phyloP scores from a whole-genome alignment of 768 basidiomycete species.

The Filobasidium floriforme region DNA sequence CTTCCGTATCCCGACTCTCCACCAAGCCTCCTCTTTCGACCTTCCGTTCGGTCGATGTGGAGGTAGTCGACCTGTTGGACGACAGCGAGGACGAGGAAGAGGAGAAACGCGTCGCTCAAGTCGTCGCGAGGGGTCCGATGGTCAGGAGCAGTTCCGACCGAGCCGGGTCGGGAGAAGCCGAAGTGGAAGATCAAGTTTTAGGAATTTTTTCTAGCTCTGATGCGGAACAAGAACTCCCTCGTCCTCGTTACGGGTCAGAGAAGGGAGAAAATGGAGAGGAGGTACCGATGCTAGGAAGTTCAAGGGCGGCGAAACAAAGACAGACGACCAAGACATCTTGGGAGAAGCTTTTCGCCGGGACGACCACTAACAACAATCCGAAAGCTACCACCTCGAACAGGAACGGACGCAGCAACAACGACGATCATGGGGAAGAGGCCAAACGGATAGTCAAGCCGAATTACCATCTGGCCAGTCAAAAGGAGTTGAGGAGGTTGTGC shows the following conservation, averaged over 20 bases:
- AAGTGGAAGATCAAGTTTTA: background rate
- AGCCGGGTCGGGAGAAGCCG: background rate
- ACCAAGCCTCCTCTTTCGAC: background rate
- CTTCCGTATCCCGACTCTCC: background rate
- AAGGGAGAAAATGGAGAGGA: no score
- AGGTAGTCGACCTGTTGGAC: background rate
- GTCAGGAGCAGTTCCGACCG: background rate
- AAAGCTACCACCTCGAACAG: conserved; percentile 2
- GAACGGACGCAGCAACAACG: background rate
- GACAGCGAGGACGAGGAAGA: background rate
- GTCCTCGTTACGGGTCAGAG: conserved; percentile 17
- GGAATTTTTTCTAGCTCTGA: background rate
- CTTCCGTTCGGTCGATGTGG: background rate
- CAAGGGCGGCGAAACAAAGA: conserved; percentile 10
- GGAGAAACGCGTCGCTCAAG: background rate
- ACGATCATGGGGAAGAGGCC: conserved; percentile 21
- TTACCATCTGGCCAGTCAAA: conserved; percentile 33
- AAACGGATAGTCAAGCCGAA: conserved; percentile 41
- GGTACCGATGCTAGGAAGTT: conserved; percentile 3
- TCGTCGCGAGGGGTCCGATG: background rate
- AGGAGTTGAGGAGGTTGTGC: conserved; percentile 30
- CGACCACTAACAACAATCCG: conserved; percentile 13
- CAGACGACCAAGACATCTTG: conserved; percentile 34
- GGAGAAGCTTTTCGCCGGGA: conserved; percentile 39
- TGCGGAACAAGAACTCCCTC: background rate